These are phyloP conservation scores for Rubus idaeus DNA, from an alignment of 306 rosid species.

Conservation along the genomic window DNA sequence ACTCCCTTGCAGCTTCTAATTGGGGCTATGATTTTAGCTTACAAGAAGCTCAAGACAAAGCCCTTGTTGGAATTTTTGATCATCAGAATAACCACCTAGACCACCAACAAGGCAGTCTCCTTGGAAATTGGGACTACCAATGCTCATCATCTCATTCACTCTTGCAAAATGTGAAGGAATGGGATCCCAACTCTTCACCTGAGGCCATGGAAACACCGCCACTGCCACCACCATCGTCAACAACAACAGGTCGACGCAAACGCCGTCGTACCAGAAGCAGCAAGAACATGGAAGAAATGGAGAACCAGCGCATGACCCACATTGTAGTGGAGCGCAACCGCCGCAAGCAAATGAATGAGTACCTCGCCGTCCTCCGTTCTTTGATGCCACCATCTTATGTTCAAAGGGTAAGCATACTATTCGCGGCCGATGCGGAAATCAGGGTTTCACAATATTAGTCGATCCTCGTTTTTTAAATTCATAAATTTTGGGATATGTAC, in stretches of 20 bases:
- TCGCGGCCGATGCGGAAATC: not conserved
- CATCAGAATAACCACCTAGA: not conserved
- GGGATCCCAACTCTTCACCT: conserved; percentile 34
- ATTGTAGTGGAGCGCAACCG: conserved; percentile 93
- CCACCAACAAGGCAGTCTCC: conserved; percentile 7
- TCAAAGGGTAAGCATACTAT: conserved; percentile 61
- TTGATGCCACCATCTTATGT: conserved; percentile 88
- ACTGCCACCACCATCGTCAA: not conserved
- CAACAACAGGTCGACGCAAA: conserved; percentile 45
- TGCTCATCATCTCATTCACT: conserved; percentile 28
- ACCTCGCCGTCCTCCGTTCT: conserved; percentile 70
- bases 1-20: conserved; percentile 17
- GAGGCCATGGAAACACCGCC: conserved; percentile 20
- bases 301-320: conserved; percentile 92
- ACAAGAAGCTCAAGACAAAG: conserved; percentile 27
- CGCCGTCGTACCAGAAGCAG: conserved; percentile 63
- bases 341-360: conserved; percentile 87
- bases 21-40: conserved; percentile 27
- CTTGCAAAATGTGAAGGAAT: conserved; percentile 24
- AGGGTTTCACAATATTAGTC: not conserved
- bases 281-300: conserved; percentile 80
- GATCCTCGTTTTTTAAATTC: not conserved
- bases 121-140: conserved; percentile 26
- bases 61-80: conserved; percentile 21
- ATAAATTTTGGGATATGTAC: not conserved